phyloP scores from a whole-genome alignment of 768 basidiomycete genomes.

The Fibroporia radiculosa region DNA sequence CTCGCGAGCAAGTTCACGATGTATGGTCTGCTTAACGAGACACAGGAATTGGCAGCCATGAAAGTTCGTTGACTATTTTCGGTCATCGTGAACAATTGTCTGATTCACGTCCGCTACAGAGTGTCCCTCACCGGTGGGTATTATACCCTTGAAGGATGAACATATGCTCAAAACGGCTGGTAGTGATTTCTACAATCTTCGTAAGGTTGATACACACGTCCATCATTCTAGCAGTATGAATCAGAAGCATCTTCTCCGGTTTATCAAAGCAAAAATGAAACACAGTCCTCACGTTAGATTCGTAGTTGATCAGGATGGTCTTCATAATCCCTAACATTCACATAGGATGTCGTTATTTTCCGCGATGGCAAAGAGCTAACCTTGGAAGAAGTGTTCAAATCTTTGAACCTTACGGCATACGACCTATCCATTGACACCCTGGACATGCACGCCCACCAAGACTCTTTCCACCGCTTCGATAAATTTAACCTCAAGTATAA shows the following conservation, averaged over 20 bases:
- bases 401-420: constrained; percentile 90
- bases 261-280: constrained; percentile 99
- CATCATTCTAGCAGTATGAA: constrained; percentile 99
- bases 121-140: constrained; percentile 73
- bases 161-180: background rate
- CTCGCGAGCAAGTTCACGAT: constrained; percentile 90
- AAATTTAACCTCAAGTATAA: constrained; percentile 98
- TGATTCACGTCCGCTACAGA: constrained; percentile 28
- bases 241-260: constrained; percentile 95
- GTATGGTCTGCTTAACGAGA: constrained; percentile 88
- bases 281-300: constrained; percentile 63
- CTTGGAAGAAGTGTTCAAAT: constrained; percentile 91
- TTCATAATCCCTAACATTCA: too few species aligned
- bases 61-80: constrained; percentile 46
- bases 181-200: constrained; percentile 96
- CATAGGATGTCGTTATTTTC: constrained; percentile 97
- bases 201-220: constrained; percentile 98
- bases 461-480: constrained; percentile 97
- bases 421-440: constrained; percentile 98
- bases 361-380: constrained; percentile 88
- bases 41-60: constrained; percentile 92
- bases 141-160: background rate
- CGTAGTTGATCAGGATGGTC: too few species aligned
- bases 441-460: constrained; percentile 98
- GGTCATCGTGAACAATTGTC: background rate